Conservation (phyloP, 305 asterid species). For the Fraxinus sp. region DNA sequence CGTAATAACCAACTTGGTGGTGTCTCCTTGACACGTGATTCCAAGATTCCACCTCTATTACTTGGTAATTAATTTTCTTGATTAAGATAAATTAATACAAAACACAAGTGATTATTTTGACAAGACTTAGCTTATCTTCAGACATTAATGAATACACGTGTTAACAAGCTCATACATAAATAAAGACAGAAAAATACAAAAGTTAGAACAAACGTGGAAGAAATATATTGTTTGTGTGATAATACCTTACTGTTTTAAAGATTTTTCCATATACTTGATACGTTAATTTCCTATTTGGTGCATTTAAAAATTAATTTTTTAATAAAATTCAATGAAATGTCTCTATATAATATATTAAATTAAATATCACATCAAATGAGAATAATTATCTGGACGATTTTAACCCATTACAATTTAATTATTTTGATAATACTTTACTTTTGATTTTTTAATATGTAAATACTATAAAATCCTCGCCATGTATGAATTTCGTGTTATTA, state of each 20-base stretch:
- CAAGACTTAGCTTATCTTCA: not conserved
- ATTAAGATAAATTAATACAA: not conserved
- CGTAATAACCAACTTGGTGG: constrained; percentile 14
- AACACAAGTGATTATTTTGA: not conserved
- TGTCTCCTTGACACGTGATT: constrained; percentile 22
- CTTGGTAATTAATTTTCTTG: not conserved
- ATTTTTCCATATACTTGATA: not conserved
- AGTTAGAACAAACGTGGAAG: not conserved
- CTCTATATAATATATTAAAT: not conserved
- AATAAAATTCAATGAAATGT: not conserved
- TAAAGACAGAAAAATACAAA: not conserved
- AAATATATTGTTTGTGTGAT: not conserved
- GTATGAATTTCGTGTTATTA: too few relatives aligned
- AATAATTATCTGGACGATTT: not conserved
- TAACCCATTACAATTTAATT: not conserved
- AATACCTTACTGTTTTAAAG: not conserved
- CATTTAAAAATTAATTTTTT: not conserved
- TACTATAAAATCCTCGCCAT: not conserved
- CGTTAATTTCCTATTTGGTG: not conserved
- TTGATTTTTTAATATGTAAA: too few relatives aligned
- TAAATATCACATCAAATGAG: not conserved
- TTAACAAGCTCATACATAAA: not conserved
- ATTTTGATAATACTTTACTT: too few relatives aligned
- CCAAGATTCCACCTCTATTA: not conserved
- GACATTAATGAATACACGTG: not conserved